These are phyloP conservation scores for Atkinsonella hypoxylon DNA, from an alignment of 2,329 filamentous ascomycete species.

Conservation along the genomic window DNA sequence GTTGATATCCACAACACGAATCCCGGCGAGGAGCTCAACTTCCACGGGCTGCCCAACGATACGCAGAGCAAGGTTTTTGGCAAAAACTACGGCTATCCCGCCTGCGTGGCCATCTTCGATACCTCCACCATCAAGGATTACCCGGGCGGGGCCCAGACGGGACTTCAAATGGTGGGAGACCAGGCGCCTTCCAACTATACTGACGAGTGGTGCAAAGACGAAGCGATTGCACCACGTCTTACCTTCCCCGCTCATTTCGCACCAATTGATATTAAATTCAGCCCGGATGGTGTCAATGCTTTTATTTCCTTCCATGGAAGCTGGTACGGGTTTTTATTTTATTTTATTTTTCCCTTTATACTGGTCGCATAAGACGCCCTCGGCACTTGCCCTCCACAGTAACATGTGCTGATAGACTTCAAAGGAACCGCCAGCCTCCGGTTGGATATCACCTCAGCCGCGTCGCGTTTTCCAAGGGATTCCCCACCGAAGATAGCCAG, in stretches of 20 bases:
- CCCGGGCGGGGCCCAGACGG: constrained; percentile 17
- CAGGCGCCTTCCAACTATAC: constrained; percentile 11
- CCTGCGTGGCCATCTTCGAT: constrained; percentile 49
- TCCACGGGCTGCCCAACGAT: constrained; percentile 42
- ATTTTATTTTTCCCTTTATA: too few species aligned
- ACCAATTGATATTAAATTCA: constrained; percentile 53
- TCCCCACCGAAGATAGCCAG: constrained; percentile 18
- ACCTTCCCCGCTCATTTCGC: constrained; percentile 41
- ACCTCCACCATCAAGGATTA: constrained; percentile 17
- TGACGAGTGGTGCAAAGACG: constrained; percentile 12
- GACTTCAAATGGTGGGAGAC: constrained; percentile 14
- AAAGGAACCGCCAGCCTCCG: constrained; percentile 21
- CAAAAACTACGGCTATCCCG: constrained; percentile 51
- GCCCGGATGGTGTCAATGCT: constrained; percentile 37
- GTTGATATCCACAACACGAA: constrained; percentile 52
- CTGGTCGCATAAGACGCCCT: too few species aligned
- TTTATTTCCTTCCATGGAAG: constrained; percentile 54
- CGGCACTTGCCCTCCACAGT: too few species aligned
- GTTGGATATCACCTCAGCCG: constrained; percentile 27
- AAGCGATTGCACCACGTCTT: constrained; percentile 12
- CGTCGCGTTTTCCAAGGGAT: constrained; percentile 24
- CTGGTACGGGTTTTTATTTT: too few species aligned
- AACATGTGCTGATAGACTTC: neutral
- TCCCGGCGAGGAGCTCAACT: constrained; percentile 62
- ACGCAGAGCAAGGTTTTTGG: constrained; percentile 15